A percentile compares a stretch with the other conserved stretches of the same genome.
These are phyloP conservation scores for Myxozyma vanderwaltii DNA, from an alignment of 805 yeast species.

Conservation along the genomic window DNA sequence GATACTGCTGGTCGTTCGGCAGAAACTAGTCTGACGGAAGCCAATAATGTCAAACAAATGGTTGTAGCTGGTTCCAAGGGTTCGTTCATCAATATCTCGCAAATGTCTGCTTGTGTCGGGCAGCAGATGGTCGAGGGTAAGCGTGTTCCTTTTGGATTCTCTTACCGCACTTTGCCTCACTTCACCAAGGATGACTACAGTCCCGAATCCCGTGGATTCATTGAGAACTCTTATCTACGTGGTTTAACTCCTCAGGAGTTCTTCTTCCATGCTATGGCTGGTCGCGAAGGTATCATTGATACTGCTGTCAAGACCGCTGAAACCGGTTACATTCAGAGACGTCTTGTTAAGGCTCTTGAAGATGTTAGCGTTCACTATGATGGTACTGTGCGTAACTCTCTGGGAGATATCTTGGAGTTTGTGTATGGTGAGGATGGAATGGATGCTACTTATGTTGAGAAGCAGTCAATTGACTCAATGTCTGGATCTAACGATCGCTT, in stretches of 20 bases:
- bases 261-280: conserved; percentile 99
- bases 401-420: conserved; percentile 95
- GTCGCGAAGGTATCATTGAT: conserved; percentile 99
- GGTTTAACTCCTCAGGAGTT: conserved; percentile 99
- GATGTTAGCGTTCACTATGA: conserved; percentile 98
- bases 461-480: conserved; percentile 91
- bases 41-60: conserved; percentile 98
- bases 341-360: conserved; percentile 93
- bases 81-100: conserved; percentile 97
- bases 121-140: conserved; percentile 99
- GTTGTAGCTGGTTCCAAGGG: conserved; percentile 99
- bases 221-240: conserved; percentile 93
- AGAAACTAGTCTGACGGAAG: conserved; percentile 90
- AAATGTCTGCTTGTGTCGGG: conserved; percentile 99
- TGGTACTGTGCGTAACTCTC: conserved; percentile 95
- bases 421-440: conserved; percentile 98
- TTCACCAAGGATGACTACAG: conserved; percentile 98
- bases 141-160: conserved; percentile 96
- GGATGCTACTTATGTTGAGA: conserved; percentile 97
- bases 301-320: conserved; percentile 99
- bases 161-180: conserved; percentile 95
- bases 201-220: conserved; percentile 97
- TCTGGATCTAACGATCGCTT: conserved; percentile 88
- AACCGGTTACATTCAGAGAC: conserved; percentile 97
- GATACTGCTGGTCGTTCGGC: conserved; percentile 99